phyloP scores from a whole-genome alignment of 106 monocot species.

The Allium fistulosum region DNA sequence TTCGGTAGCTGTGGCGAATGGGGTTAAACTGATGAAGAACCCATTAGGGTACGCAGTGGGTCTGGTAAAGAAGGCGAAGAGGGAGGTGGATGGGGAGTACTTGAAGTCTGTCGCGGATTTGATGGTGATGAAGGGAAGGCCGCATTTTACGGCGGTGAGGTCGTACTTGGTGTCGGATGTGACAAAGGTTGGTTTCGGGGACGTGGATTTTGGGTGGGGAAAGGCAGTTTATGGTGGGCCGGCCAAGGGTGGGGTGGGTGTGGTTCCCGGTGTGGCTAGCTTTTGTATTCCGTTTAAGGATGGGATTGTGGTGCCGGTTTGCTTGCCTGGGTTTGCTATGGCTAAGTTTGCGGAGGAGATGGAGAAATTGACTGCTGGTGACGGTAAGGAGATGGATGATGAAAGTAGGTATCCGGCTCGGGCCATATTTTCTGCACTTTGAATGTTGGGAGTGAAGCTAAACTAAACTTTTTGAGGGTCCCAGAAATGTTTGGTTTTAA shows the following conservation, averaged over 20 bases:
- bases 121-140: constrained; percentile 43
- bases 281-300: constrained; percentile 32
- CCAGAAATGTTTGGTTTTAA: too few species aligned
- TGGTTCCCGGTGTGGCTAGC: constrained; percentile 43
- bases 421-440: too few species aligned
- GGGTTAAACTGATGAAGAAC: constrained; percentile 21
- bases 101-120: constrained; percentile 48
- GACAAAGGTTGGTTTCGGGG: constrained; percentile 27
- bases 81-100: constrained; percentile 40
- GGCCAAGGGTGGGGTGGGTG: constrained; percentile 41
- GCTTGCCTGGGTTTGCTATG: constrained; percentile 47
- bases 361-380: constrained; percentile 1
- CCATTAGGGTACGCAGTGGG: constrained; percentile 52
- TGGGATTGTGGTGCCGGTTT: constrained; percentile 43
- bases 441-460: too few species aligned
- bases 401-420: too few species aligned
- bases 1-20: constrained; percentile 36
- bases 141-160: constrained; percentile 32
- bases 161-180: constrained; percentile 56
- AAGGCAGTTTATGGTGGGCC: constrained; percentile 47
- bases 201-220: constrained; percentile 69
- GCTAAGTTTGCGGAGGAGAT: constrained; percentile 42
- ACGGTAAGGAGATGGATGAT: not conserved
- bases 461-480: too few species aligned
- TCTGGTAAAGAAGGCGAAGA: constrained; percentile 39